Base-by-base conservation (phyloP, 768 basidiomycete genomes). In the Naganishia vaughanmartiniae region DNA sequence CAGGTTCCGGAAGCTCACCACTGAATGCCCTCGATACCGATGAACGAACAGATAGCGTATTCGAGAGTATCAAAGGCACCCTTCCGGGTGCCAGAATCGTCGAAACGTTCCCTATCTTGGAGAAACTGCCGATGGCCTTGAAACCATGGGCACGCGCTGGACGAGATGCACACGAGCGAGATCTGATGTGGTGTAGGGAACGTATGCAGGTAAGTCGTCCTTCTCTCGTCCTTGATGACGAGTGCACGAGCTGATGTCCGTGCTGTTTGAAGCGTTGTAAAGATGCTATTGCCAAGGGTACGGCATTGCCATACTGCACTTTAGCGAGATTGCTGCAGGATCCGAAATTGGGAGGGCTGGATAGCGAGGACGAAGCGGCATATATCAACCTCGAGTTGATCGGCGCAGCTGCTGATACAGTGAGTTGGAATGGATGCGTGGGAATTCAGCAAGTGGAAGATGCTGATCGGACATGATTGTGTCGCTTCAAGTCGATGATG, bases 301-400 rank as follows among this genome's bases (percentile, higher is more conserved):
- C 48, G 14, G 48, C 24, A 6, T 26, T 51, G 24, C 48, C 48
- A 4, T 51, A 51, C 48, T 51, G 48, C 12, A 51, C 48, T n/a
- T 14, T 51, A 12, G 48, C 48, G 24, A 51, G 24, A 24, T 51
- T 51, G n/a, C 24, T 51, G 12, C 48, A 51, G n/a, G 48, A 51
- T 12, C 48, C 48, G 6, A 51, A 51, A 26, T 12, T 51, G n/a
- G 48, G 48, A 6, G 48, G 48, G 21, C 21, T 51, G 48, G 48
- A 51, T 51, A 51, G n/a, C 48, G 48, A 51, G 24, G 48, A 51
- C 24, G 48, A 51, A 24, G 48, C 48, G n/a, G 48, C 48, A 14
- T 51, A 51, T 51, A 51, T 51, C 48, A 51, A 51, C 48, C 48
- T 51, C 48, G 48, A 51, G 48, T 51, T 51, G 48, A 51, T 51